Evolutionary conservation across 352 stramenopile genomes (phyloP).

Genomic region (Stramenopiles sp.): DNA sequence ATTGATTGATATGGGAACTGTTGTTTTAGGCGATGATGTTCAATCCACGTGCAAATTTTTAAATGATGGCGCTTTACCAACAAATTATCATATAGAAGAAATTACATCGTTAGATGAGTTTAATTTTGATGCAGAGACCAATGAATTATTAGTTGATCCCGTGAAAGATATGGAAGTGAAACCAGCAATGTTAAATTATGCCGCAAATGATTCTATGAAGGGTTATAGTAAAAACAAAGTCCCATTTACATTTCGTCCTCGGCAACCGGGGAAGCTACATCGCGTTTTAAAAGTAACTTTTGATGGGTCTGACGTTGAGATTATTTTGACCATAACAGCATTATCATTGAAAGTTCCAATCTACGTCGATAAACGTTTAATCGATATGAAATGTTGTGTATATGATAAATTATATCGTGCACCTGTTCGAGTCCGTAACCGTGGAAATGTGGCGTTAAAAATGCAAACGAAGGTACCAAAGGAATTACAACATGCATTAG

Average conservation of each 20-base stretch:
- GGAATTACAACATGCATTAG: constrained; percentile 32
- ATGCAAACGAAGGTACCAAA: constrained; percentile 45
- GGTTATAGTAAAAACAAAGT: no score
- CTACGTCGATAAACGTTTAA: constrained; percentile 23
- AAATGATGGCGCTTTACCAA: constrained; percentile 43
- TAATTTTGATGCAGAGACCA: no score
- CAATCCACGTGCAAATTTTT: constrained; percentile 31
- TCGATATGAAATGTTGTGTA: constrained; percentile 58
- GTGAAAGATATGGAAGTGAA: no score
- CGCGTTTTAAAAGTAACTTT: constrained; percentile 19
- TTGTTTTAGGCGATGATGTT: constrained; percentile 49
- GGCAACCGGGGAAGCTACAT: constrained; percentile 9
- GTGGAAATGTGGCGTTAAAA: constrained; percentile 58
- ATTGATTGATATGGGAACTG: constrained; percentile 33
- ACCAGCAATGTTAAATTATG: no score
- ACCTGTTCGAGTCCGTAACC: constrained; percentile 49
- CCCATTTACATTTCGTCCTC: constrained; percentile 12
- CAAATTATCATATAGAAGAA: constrained; percentile 28
- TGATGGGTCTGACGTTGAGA: constrained; percentile 17
- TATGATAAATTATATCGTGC: constrained; percentile 59
- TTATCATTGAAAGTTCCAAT: constrained; percentile 25
- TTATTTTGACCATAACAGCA: constrained; percentile 19
- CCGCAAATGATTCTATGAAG: no score
- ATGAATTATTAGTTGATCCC: no score
- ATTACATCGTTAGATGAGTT: constrained; percentile 22